phyloP scores from a whole-genome alignment of 306 rosid genomes.

The Vigna angularis region DNA sequence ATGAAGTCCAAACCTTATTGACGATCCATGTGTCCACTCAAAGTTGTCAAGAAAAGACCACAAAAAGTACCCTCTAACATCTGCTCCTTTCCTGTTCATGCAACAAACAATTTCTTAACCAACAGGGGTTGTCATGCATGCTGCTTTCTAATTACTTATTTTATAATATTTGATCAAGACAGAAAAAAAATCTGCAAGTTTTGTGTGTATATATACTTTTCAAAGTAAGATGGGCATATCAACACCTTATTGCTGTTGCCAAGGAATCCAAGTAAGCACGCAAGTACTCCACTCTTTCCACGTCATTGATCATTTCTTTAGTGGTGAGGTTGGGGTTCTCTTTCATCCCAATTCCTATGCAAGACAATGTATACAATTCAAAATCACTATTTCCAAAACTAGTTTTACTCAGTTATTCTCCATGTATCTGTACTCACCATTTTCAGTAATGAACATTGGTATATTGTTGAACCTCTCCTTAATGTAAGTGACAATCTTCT shows the following conservation, averaged over 20 bases:
- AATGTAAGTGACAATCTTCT: slow-evolving; percentile 59
- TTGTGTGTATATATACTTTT: neutral
- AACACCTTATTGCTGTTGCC: slow-evolving; percentile 56
- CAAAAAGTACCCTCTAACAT: slow-evolving; percentile 66
- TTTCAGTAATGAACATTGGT: slow-evolving; percentile 78
- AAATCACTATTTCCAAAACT: neutral
- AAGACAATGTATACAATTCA: neutral
- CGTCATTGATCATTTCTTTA: slow-evolving; percentile 52
- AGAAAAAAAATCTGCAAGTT: neutral
- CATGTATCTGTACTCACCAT: slow-evolving; percentile 53
- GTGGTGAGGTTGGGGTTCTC: slow-evolving; percentile 39
- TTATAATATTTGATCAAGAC: neutral
- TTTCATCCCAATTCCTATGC: slow-evolving; percentile 58
- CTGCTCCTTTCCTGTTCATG: slow-evolving; percentile 56
- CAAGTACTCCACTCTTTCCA: slow-evolving; percentile 65
- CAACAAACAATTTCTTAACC: neutral
- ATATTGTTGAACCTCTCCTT: slow-evolving; percentile 69
- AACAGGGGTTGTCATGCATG: neutral
- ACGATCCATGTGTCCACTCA: slow-evolving; percentile 60
- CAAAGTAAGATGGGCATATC: neutral
- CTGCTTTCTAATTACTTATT: neutral
- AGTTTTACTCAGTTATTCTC: too few species aligned
- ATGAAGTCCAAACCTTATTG: slow-evolving; percentile 58
- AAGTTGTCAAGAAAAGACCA: slow-evolving; percentile 76
- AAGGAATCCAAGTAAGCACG: slow-evolving; percentile 62